phyloP scores from a whole-genome alignment of 768 basidiomycete genomes.

The Leccinum subgranulosum region DNA sequence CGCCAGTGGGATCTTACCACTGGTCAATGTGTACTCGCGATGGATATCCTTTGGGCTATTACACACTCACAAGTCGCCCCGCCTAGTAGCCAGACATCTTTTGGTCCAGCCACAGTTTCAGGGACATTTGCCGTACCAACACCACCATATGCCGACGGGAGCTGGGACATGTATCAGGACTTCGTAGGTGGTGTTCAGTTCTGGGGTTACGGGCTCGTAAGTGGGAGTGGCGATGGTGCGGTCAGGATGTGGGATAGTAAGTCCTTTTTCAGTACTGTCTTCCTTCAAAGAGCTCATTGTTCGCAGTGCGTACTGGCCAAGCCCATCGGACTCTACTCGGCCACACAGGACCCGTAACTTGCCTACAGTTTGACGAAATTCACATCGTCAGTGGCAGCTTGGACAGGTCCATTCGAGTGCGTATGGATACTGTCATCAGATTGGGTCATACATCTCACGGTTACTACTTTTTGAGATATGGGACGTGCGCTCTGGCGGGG shows the following conservation, averaged over 20 bases:
- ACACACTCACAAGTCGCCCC: slow-evolving; percentile 69
- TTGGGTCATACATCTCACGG: neutral
- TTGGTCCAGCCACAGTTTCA: slow-evolving; percentile 51
- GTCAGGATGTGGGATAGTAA: slow-evolving; percentile 99
- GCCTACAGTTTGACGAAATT: slow-evolving; percentile 93
- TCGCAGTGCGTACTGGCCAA: slow-evolving; percentile 94
- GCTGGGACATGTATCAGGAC: slow-evolving; percentile 94
- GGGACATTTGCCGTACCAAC: slow-evolving; percentile 78
- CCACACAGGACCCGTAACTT: slow-evolving; percentile 91
- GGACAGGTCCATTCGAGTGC: slow-evolving; percentile 87
- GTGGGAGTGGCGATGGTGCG: slow-evolving; percentile 95
- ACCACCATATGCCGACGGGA: slow-evolving; percentile 86
- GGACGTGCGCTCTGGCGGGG: slow-evolving; percentile 90
- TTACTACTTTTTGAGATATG: slow-evolving; percentile 61
- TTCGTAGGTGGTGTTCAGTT: slow-evolving; percentile 98
- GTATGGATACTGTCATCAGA: slow-evolving; percentile 22
- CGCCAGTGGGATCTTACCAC: slow-evolving; percentile 98
- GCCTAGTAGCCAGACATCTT: slow-evolving; percentile 42
- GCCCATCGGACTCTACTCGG: slow-evolving; percentile 90
- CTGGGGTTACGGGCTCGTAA: slow-evolving; percentile 97
- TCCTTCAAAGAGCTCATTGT: neutral
- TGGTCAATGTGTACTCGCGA: slow-evolving; percentile 97
- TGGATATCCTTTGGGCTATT: slow-evolving; percentile 99
- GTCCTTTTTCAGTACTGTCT: slow-evolving; percentile 23
- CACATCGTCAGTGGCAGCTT: slow-evolving; percentile 91